Base-by-base conservation (phyloP, 1,284 basidiomycete genomes). In the Schizopora paradoxa region DNA sequence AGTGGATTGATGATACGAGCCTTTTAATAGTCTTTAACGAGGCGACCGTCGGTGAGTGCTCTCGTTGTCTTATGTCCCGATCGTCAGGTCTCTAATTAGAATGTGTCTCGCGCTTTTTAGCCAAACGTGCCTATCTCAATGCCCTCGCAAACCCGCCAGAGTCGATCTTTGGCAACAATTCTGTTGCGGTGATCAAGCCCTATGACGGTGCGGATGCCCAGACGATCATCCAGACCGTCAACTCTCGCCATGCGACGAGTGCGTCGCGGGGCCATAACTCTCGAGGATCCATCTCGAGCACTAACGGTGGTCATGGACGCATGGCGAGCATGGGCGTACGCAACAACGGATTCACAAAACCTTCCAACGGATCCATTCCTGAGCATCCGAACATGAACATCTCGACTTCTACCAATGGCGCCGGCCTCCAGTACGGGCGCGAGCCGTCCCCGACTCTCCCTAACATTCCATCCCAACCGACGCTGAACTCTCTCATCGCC, bases 1-100 rank as follows among this genome's bases (percentile, higher is more conserved):
- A 99, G 66, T 99, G 95, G 95, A 80, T 85, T 56, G 92, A 99
- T 66, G 95, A 99, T 66, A 93, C 90, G 37, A 94, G 89, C 60
- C 88, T 95, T 34, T 72, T 96, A 60, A 86, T 98, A 60, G 93
- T 99, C 53, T 99, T 99, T 64, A 79, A 81, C 56, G 89, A 93
- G 65, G 79, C 87, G 52, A 71, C 77, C 47, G 76, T 84, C 48
- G 86, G 90, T 92, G 61, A 72, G 87, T 76, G 16, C 21, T 33
- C 25, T 33, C 10, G 35, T 43, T 27, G 23, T 41, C 47, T 45
- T 47, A 43, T 26, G 18, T 21, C 6, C 43, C 47, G 29, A 35
- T 37, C 42, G 52, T 40, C 36, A 51, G 29, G 27, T 54, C 49
- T 51, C 14, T 43, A 38, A 28, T 38, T 41, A 25, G 25, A 41